Percentiles rank a stretch among this genome's conserved stretches.
These are phyloP conservation scores for Coriaria nepalensis DNA, from an alignment of 306 rosid species.

Conservation along the genomic window DNA sequence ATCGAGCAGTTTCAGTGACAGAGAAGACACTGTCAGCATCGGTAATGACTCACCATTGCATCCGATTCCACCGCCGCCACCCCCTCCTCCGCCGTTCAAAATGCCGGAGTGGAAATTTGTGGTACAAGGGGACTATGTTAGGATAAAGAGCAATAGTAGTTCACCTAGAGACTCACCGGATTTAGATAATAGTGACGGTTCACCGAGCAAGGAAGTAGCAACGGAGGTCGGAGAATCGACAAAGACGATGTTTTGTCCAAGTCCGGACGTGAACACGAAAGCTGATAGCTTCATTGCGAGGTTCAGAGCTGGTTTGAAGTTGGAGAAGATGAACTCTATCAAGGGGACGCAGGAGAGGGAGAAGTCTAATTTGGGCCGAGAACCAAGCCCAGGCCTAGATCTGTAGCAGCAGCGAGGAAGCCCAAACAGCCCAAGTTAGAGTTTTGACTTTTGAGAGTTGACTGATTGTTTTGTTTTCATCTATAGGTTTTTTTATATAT, in stretches of 20 bases:
- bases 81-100: constrained; percentile 53
- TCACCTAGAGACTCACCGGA: constrained; percentile 49
- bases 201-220: constrained; percentile 17
- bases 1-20: constrained; percentile 13
- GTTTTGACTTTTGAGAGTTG: too few species aligned
- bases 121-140: constrained; percentile 60
- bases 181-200: constrained; percentile 30
- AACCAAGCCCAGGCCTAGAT: constrained; percentile 6
- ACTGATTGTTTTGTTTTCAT: background rate
- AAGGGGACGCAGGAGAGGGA: constrained; percentile 32
- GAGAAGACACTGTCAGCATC: constrained; percentile 14
- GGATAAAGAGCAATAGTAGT: constrained; percentile 50
- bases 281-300: constrained; percentile 63
- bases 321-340: constrained; percentile 68
- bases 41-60: constrained; percentile 48
- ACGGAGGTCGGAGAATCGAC: constrained; percentile 20
- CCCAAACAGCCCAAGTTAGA: too few species aligned
- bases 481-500: too few species aligned
- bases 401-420: background rate
- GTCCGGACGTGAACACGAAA: constrained; percentile 69
- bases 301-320: constrained; percentile 56
- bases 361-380: constrained; percentile 37
- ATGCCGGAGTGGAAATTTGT: constrained; percentile 33
- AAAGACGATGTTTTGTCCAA: constrained; percentile 34
- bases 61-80: constrained; percentile 62